A percentile compares a stretch with the other conserved stretches of the same genome.
phyloP scores from a whole-genome alignment of 768 basidiomycete genomes.

The Collybia mongolica region DNA sequence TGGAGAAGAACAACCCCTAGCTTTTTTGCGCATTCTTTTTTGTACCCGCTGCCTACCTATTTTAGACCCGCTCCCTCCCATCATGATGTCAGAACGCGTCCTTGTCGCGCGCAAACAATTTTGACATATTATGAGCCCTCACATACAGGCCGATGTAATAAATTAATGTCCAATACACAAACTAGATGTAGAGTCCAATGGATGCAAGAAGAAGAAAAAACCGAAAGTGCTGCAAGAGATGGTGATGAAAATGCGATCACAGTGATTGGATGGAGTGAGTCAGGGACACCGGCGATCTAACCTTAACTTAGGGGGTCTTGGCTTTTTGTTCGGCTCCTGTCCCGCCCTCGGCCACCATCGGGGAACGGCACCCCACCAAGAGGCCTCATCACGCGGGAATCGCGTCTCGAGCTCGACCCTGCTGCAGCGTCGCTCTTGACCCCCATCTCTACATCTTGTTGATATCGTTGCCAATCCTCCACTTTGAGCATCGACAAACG shows the following conservation, averaged over 20 bases:
- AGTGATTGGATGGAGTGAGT: conserved; percentile 1
- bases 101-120: too few species aligned
- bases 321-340: conserved; percentile 24
- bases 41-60: neutral
- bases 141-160: neutral
- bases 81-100: conserved; percentile 13
- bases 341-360: conserved; percentile 30
- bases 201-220: too few species aligned
- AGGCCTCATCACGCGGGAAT: conserved; percentile 28
- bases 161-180: neutral
- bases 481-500: conserved; percentile 78
- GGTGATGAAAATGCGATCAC: neutral
- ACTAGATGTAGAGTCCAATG: conserved; percentile 2
- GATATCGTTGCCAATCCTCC: conserved; percentile 81
- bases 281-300: neutral
- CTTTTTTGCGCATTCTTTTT: neutral
- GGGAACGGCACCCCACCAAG: conserved; percentile 58
- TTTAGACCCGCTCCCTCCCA: neutral
- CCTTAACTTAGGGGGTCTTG: conserved; percentile 32
- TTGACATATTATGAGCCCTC: too few species aligned
- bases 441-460: conserved; percentile 44
- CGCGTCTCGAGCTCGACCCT: conserved; percentile 27
- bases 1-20: neutral
- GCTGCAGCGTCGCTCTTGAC: conserved; percentile 4
- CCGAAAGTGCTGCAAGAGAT: too few species aligned